Evolutionary conservation across 2,329 filamentous ascomycete genomes (phyloP).

Genomic region (Trichoderma polysporum): DNA sequence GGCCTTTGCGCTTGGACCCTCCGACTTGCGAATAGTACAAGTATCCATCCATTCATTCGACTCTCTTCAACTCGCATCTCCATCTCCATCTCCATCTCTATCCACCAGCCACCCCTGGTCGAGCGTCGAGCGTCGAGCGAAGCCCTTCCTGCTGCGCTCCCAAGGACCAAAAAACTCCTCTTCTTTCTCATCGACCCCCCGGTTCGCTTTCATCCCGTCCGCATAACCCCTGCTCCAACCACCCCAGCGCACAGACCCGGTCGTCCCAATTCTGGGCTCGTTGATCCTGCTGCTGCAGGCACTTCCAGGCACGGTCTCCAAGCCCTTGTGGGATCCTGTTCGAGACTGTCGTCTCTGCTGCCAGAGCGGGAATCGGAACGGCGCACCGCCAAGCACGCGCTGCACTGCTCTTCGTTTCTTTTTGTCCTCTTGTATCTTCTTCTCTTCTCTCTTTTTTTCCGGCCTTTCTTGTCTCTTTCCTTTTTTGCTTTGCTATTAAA

Average conservation of each 20-base stretch:
- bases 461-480: not conserved
- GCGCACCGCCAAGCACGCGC: conserved; percentile 8
- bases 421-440: not conserved
- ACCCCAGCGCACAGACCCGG: conserved; percentile 12
- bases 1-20: conserved; percentile 4
- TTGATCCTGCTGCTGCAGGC: conserved; percentile 21
- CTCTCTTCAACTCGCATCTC: not conserved
- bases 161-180: not conserved
- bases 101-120: conserved; percentile 5
- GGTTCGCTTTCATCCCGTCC: conserved; percentile 8
- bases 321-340: conserved; percentile 19
- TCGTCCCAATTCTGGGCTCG: conserved; percentile 3
- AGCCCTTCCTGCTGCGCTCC: conserved; percentile 13
- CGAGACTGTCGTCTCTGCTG: conserved; percentile 13
- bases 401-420: not conserved
- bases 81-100: not conserved
- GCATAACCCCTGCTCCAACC: conserved; percentile 3
- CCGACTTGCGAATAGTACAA: not conserved
- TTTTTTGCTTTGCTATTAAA: not conserved
- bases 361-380: conserved; percentile 14
- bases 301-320: conserved; percentile 19
- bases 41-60: not conserved
- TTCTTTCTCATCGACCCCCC: conserved; percentile 5
- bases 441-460: not conserved
- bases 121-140: conserved; percentile 11